These are phyloP conservation scores for Anthracocystis walkeri DNA, from an alignment of 1,284 basidiomycete genomes.

Conservation along the genomic window DNA sequence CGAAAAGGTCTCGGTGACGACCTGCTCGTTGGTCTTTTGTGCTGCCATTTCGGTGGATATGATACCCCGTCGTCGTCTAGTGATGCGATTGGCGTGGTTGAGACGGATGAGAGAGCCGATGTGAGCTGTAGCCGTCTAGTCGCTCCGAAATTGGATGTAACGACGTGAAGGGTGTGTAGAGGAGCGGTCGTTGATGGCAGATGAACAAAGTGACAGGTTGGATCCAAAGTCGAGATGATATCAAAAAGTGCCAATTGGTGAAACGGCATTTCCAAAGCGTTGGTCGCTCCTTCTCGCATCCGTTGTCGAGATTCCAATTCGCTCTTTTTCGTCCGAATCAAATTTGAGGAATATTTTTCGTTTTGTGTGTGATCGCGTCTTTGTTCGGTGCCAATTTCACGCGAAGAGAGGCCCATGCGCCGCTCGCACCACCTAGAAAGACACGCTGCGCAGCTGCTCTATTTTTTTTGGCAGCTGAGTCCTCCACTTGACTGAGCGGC, in stretches of 20 bases:
- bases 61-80: too few relatives aligned
- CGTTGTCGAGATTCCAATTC: slow-evolving; percentile 14
- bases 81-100: too few relatives aligned
- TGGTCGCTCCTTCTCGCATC: slow-evolving; percentile 31
- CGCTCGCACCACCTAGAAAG: background rate
- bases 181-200: background rate
- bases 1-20: slow-evolving; percentile 53
- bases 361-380: slow-evolving; percentile 22
- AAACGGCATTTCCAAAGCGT: background rate
- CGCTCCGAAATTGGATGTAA: too few relatives aligned
- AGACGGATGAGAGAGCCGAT: too few relatives aligned
- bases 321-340: slow-evolving; percentile 26
- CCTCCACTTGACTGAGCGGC: slow-evolving; percentile 7
- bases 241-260: slow-evolving; percentile 6
- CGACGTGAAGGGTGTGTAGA: too few relatives aligned
- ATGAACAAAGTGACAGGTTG: background rate
- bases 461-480: slow-evolving; percentile 9
- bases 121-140: too few relatives aligned
- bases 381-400: background rate
- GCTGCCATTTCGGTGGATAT: slow-evolving; percentile 27
- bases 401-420: slow-evolving; percentile 23
- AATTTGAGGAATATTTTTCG: background rate
- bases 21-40: slow-evolving; percentile 42
- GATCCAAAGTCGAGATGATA: background rate
- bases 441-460: background rate